Conservation (phyloP, 2,329 filamentous ascomycete genomes). For the Trichoderma sp. region DNA sequence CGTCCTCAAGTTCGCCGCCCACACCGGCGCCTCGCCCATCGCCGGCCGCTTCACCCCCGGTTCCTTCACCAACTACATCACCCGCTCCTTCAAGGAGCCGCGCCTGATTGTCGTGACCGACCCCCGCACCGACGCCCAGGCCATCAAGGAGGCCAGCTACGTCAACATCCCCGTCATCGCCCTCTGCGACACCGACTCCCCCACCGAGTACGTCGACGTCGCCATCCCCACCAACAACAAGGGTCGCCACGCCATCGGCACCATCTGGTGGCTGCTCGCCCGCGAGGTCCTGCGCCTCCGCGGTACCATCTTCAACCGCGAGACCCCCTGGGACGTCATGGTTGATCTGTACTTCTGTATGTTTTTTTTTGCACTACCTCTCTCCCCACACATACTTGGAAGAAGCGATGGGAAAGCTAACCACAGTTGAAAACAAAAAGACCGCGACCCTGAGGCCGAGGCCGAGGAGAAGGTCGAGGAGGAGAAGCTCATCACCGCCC, state of each 20-base stretch:
- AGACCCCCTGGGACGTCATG: conserved; percentile 98
- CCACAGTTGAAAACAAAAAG: conserved; percentile 41
- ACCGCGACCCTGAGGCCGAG: conserved; percentile 99
- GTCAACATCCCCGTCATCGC: conserved; percentile 99
- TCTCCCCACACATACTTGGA: too few species aligned
- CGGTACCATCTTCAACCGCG: conserved; percentile 92
- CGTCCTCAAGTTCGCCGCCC: conserved; percentile 98
- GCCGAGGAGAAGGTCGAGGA: conserved; percentile 96
- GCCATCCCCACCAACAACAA: conserved; percentile 99
- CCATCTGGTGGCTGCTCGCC: conserved; percentile 99
- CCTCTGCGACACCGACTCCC: conserved; percentile 98
- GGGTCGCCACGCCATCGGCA: conserved; percentile 97
- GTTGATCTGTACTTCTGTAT: conserved; percentile 98
- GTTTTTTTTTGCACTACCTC: conserved; percentile 37
- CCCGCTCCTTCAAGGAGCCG: conserved; percentile 99
- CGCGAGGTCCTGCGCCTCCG: conserved; percentile 99
- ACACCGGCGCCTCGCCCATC: conserved; percentile 97
- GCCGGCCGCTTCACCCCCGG: conserved; percentile 99
- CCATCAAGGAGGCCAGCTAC: conserved; percentile 99
- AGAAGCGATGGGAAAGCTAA: background rate
- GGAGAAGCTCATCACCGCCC: conserved; percentile 83
- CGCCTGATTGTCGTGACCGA: conserved; percentile 99
- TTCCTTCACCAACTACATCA: conserved; percentile 99
- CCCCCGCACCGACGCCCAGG: conserved; percentile 98
- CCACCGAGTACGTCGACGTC: conserved; percentile 99